Base-by-base conservation (phyloP, 192 early-diverging fungal genomes). In the Kappamyces sp. region DNA sequence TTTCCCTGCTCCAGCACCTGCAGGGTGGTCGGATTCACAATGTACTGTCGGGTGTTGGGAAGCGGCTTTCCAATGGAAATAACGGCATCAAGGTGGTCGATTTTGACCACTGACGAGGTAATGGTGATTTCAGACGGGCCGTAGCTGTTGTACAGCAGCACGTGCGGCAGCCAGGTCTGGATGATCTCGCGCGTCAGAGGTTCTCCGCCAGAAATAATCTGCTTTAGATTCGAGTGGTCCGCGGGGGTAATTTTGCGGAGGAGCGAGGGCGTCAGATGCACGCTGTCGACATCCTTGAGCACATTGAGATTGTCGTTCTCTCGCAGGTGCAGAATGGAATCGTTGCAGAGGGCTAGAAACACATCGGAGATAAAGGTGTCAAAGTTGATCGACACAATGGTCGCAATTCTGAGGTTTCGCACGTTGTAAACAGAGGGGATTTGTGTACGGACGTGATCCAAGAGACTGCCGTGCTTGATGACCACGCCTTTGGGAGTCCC, bases 401-500 rank as follows among this genome's bases (percentile, higher is more conserved):
- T 66, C 11, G 22, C 34, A n/a, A 63, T 11, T n/a, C 29, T 49
- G 41, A 22, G 22, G 22, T 22, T 22, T 22, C 22, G 22, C 22
- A 22, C 43, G 43, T 45, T 65, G 37, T 11, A 32, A 57, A n/a
- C 69, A n/a, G 22, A 67, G 12, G 48, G 55, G 46, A 34, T 39
- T 32, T 4, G 30, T 32, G 30, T 49, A 5, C 4, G 42, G 6
- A 8, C 6, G 15, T 42, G 15, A 30, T 46, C 35, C 12, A n/a
- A 54, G 0, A 45, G 49, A 30, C 62, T 50, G 7, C 58, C 2
- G 47, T 71, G 66, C 4, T 33, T 30, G 36, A 73, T 52, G 29
- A 71, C 9, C 6, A 59, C 59, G 9, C 72, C 72, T 32, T 74
- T 74, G 2, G 72, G 72, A 36, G 60, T 46, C 15, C 72, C 72